Conservation (phyloP, 768 basidiomycete genomes). For the Leccinum boreale region DNA sequence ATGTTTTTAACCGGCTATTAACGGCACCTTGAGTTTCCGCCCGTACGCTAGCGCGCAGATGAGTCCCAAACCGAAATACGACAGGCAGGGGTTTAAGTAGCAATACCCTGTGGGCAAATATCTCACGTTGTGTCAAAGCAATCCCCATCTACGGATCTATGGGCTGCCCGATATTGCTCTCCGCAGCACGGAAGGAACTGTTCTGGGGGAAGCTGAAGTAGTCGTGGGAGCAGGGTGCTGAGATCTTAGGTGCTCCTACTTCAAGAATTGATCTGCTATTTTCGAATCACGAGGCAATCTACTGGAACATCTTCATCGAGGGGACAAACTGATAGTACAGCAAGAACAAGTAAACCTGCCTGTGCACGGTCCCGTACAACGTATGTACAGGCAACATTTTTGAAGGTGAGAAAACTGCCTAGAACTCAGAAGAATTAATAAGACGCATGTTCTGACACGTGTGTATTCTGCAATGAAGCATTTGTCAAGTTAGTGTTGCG, state of each 20-base stretch:
- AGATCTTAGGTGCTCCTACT: slow-evolving; percentile 11
- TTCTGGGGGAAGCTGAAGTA: not conserved
- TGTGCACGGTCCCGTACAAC: slow-evolving; percentile 30
- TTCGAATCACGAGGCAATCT: slow-evolving; percentile 28
- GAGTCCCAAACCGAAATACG: slow-evolving; percentile 6
- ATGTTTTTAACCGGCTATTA: no score
- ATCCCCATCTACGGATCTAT: slow-evolving; percentile 6
- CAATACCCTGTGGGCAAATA: not conserved
- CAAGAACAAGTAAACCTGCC: slow-evolving; percentile 38
- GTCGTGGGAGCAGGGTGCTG: slow-evolving; percentile 2
- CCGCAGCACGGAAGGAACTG: not conserved
- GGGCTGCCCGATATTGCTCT: not conserved
- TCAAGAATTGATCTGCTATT: slow-evolving; percentile 23
- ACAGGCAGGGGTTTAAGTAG: slow-evolving; percentile 7
- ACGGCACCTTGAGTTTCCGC: no score
- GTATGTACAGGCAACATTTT: slow-evolving; percentile 31
- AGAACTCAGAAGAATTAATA: slow-evolving; percentile 33
- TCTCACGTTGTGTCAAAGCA: not conserved
- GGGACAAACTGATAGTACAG: slow-evolving; percentile 27
- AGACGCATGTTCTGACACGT: slow-evolving; percentile 14
- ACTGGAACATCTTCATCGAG: slow-evolving; percentile 35
- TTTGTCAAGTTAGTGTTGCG: slow-evolving; percentile 24
- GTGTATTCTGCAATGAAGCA: slow-evolving; percentile 29
- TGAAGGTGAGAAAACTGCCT: slow-evolving; percentile 29
- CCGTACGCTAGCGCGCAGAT: not conserved